Conservation (phyloP, 345 rosid species). For the Salix brachista region DNA sequence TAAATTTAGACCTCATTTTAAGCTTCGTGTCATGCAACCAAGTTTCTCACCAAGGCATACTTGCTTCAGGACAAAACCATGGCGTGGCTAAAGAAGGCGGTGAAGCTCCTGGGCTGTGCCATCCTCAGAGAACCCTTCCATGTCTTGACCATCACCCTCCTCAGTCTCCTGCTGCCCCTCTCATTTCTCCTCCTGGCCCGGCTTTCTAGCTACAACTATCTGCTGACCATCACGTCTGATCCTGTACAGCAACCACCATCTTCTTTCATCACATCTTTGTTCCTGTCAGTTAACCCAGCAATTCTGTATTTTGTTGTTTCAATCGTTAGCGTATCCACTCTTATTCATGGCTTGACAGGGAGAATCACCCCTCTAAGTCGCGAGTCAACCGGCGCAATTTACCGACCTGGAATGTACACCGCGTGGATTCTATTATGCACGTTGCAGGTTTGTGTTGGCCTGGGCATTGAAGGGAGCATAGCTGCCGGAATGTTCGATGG, state of each 20-base stretch:
- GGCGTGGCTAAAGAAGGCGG: conserved; percentile 11
- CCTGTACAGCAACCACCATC: background rate
- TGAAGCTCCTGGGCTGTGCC: background rate
- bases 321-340: conserved; percentile 40
- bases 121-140: conserved; percentile 35
- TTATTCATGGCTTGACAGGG: conserved; percentile 54
- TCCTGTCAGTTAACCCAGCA: conserved; percentile 31
- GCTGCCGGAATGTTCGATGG: conserved; percentile 35
- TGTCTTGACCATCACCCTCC: conserved; percentile 46
- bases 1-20: conserved; percentile 2
- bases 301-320: conserved; percentile 46
- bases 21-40: background rate
- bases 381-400: conserved; percentile 19
- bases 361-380: conserved; percentile 22
- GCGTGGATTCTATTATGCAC: conserved; percentile 57
- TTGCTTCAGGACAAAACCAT: background rate
- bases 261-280: conserved; percentile 26
- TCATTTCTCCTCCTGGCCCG: conserved; percentile 65
- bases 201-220: conserved; percentile 41
- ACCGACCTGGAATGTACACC: conserved; percentile 34
- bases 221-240: conserved; percentile 16
- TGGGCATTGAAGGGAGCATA: conserved; percentile 51
- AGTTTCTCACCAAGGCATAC: background rate
- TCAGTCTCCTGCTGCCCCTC: conserved; percentile 64
- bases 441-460: conserved; percentile 53